Evolutionary conservation across 352 stramenopile species (phyloP), one percentile per base, ranked within the genome.

Genomic region (Chrysophaeum taylorii): DNA sequence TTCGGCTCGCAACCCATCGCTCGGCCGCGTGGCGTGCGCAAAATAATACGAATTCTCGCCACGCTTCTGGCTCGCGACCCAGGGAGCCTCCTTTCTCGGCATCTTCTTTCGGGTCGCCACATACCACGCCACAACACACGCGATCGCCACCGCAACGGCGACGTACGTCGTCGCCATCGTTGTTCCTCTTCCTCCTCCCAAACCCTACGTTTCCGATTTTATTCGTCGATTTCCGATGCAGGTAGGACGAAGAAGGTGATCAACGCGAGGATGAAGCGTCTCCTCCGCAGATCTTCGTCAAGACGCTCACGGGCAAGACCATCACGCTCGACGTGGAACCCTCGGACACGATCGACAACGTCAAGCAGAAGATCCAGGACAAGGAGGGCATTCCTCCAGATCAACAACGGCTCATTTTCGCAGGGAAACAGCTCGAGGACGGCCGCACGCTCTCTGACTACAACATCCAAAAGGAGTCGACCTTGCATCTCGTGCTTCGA

Each of bases 361-460:
- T 99, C 68, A 99, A 99, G 91, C 87, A 92, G 71, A 99, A 98
- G 92, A 99, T 99, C 79, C 94, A 99, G 85, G 95, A 99, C 84
- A 98, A 99, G 89, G 95, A 99, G 82, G 95, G 94, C 74, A 98
- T 90, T 64, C 85, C 86, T 35, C 84, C 84, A 0, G 84, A 90
- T 83, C 84, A 91, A 73, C 86, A 93, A 77, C 78, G 86, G 72
- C 75, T 93, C 36, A 93, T 92, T 75, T 93, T 93, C 74, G 85
- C 84, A 39, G 87, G 87, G 64, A 94, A 94, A 78, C 87, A 94
- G 78, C 78, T 95, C 61, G 88, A 95, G 77, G 88, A 94, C 74
- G 87, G 87, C 53, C 81, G 87, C 18, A 94, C 87, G 16, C 80
- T 94, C 15, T 84, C 73, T 35, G 88, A 94, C 74, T 94, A 94